Evolutionary conservation across 768 basidiomycete genomes (phyloP).

Genomic region (Psilocybe azurescens): DNA sequence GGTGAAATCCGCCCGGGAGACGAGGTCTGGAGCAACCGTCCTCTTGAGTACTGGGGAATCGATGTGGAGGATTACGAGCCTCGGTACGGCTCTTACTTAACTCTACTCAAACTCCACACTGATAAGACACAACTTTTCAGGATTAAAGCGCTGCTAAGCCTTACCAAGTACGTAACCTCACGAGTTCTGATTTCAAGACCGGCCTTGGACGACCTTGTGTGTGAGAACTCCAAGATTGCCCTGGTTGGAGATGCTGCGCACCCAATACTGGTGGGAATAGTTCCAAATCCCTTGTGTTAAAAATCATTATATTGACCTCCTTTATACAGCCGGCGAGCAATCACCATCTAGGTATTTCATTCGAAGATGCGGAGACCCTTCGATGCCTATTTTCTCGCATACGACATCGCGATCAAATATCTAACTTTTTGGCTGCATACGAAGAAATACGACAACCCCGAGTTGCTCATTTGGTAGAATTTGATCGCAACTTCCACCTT

Average conservation of each 20-base stretch:
- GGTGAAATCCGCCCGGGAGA: slow-evolving; percentile 17
- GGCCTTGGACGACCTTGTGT: slow-evolving; percentile 52
- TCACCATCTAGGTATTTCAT: slow-evolving; percentile 53
- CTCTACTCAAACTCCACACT: not conserved
- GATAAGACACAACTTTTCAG: slow-evolving; percentile 19
- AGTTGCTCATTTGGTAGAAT: slow-evolving; percentile 43
- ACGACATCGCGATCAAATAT: slow-evolving; percentile 47
- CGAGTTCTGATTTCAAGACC: slow-evolving; percentile 34
- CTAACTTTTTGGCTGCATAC: slow-evolving; percentile 54
- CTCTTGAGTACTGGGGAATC: slow-evolving; percentile 38
- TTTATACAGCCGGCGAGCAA: slow-evolving; percentile 51
- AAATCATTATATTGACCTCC: not conserved
- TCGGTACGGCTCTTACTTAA: slow-evolving; percentile 25
- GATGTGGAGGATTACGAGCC: slow-evolving; percentile 39
- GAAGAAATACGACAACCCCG: slow-evolving; percentile 62
- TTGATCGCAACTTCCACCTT: slow-evolving; percentile 47
- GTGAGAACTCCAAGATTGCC: slow-evolving; percentile 49
- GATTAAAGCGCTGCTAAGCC: slow-evolving; percentile 36
- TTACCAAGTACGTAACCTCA: slow-evolving; percentile 33
- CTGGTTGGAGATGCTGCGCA: slow-evolving; percentile 67
- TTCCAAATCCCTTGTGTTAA: slow-evolving; percentile 2
- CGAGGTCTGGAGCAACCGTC: slow-evolving; percentile 22
- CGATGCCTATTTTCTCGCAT: slow-evolving; percentile 61
- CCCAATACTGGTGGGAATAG: slow-evolving; percentile 47
- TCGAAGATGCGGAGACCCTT: slow-evolving; percentile 67